Base-by-base conservation (phyloP, 306 rosid species). In the Vachellia pachyceras region DNA sequence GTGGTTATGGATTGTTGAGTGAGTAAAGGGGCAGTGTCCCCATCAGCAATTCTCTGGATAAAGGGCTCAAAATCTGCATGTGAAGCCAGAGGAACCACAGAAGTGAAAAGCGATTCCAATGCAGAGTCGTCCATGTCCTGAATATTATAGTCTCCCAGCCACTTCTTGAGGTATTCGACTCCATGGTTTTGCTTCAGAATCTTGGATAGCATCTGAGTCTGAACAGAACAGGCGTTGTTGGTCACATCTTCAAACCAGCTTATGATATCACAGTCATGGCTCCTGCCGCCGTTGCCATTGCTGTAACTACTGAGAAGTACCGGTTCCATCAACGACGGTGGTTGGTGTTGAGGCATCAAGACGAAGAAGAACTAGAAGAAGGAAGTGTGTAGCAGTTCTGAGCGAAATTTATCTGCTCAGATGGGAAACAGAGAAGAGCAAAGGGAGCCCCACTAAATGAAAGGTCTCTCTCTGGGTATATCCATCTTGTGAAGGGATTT, bases 21-120 rank as follows among this genome's bases (percentile, higher is more conserved):
- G 75, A 92, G 97, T 9, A 82, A 6, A 67, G 94, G 86, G 61
- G 69, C 22, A 0, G 86, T 68, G 63, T 92, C 93, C 33, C 97
- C 97, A 73, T 92, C 89, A 49, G 92, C 94, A 72, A 89, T 90
- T 78, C 88, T 86, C 25, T 86, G 89, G 25, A 92, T 86, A 54
- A 68, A 86, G 20, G 97, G 97, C 72, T 92, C 94, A 6, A 92
- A 89, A 89, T 89, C 90, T 7, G 82, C 84, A 85, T 89, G 94
- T 2, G 94, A 84, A 4, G 87, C 85, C 69, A 90, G 92, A 3
- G 97, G 97, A 22, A 92, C 89, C 77, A 55, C 36, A 57, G 88
- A 79, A 12, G 80, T 87, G 89, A 86, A 92, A 52, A 92, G 86
- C 0, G 94, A 86, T 78, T 92, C 92, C 82, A 92, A 76, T 46